Base-by-base conservation (phyloP, 805 yeast species). In the Yamadazyma laniorum region DNA sequence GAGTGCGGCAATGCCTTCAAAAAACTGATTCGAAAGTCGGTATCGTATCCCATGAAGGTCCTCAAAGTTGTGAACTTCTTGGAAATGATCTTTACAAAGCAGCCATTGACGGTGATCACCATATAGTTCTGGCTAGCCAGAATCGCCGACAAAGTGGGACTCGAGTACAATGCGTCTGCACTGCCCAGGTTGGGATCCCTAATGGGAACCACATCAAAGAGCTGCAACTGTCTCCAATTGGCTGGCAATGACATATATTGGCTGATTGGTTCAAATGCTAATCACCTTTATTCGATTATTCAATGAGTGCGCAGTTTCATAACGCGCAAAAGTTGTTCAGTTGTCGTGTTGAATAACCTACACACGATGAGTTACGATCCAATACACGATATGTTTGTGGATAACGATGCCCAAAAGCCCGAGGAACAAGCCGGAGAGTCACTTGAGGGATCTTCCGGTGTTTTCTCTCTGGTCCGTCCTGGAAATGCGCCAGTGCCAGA, bases 201-300 rank as follows among this genome's bases (percentile, higher is more conserved):
- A 14, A 93, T 83, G 5, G 96, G 96, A 0, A 80, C 72, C 25
- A 77, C 72, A 37, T 88, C 96, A 58, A 85, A 89, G 59, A 91
- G 85, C 44, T 86, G 87, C 61, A 91, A 85, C 53, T 85, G 95
- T 43, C 91, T 70, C 50, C 47, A 46, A 33, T 41, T 43, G 2
- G 44, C 44, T 3, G 48, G 50, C 5, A 46, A 16, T 3, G 45
- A 37, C 50, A 46, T 46, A n/a, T 12, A 4, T 17, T 25, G 9
- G 21, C 9, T 21, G 9, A 7, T 6, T 21, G 23, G 9, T 21
- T 21, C 23, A 21, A 21, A 21, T 6, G 9, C 9, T 21, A 21
- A 7, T 6, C 9, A 21, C 9, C 23, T 21, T 21, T 21, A 9
- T 21, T 9, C 9, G 8, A 16, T 7, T n/a, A 16, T 12, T 29